Evolutionary conservation across 2,329 filamentous ascomycete genomes (phyloP), one percentile per base, ranked within the genome.

Genomic region (Colletotrichum sp.): DNA sequence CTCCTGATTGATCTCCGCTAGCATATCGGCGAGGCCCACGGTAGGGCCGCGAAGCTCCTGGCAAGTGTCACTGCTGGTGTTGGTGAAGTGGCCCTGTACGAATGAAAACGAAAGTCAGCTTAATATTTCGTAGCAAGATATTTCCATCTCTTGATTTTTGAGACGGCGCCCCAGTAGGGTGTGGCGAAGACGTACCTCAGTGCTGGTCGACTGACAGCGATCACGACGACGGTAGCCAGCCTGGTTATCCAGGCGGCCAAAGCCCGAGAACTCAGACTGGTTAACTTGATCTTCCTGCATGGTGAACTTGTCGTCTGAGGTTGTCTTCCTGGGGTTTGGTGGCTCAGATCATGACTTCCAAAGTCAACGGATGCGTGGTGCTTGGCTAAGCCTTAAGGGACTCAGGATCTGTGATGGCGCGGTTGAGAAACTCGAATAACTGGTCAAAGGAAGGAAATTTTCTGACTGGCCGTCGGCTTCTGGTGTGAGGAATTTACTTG

Each of bases 301-400:
- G 7, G 3, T 13, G 2, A 52, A 52, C 0, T 13, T 52, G 10
- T 13, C 10, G 43, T 52, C n/a, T 52, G 6, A 10, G 43, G n/a
- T 21, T 2, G n/a, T 24, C 43, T 21, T 52, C 6, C n/a, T 13
- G n/a, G 18, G n/a, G 43, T 24, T 52, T 2, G 6, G 6, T 52
- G n/a, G 10, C n/a, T 52, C 43, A 21, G n/a, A 52, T 52, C 43
- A 52, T 8, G 6, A 52, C 43, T 52, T 8, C n/a, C 43, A 21
- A 8, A 52, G 43, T 21, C n/a, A 21, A 52, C 3, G 4, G 43
- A 52, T 24, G 43, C 4, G 6, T 24, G 43, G n/a, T 52, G 43
- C n/a, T 52, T 52, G 0, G 6, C 43, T 0, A 13, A 13, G n/a
- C 13, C 10, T 21, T 0, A n/a, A 48, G 38, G n/a, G 1, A 13